Conservation (phyloP, 257 asterid genomes). For the Salvia miltiorrhiza region DNA sequence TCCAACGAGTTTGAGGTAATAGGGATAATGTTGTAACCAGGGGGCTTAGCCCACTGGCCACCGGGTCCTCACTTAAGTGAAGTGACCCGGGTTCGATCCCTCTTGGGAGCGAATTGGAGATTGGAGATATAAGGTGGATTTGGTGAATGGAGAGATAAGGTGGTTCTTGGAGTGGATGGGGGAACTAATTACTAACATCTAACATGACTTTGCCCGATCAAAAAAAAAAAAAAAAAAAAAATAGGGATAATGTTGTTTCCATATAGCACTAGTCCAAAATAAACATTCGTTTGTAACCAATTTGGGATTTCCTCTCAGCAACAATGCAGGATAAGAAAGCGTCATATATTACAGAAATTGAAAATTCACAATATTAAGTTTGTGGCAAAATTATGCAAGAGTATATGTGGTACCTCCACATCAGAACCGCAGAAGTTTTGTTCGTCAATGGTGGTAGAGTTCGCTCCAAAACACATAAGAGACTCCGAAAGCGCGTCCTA, state of each 20-base stretch:
- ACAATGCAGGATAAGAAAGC: background rate
- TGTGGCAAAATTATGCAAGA: background rate
- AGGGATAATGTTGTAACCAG: background rate
- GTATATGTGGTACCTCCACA: conserved; percentile 39
- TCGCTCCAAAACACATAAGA: conserved; percentile 85
- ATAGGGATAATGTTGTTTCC: background rate
- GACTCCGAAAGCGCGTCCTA: conserved; percentile 81
- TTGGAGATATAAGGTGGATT: too few species aligned
- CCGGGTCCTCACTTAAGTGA: too few species aligned
- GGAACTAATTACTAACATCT: too few species aligned
- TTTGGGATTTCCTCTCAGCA: background rate
- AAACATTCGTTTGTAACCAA: background rate
- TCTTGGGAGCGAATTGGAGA: too few species aligned
- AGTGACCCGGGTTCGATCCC: too few species aligned
- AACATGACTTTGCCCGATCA: too few species aligned
- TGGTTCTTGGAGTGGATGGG: too few species aligned
- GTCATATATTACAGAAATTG: background rate
- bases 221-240: too few species aligned
- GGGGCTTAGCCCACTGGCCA: too few species aligned
- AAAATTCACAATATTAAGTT: background rate
- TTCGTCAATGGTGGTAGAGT: conserved; percentile 67
- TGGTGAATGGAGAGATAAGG: too few species aligned
- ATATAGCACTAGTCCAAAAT: background rate
- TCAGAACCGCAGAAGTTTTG: conserved; percentile 29
- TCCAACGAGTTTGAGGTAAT: background rate